A percentile compares a stretch with the other conserved stretches of the same genome.
Conservation (phyloP, 1,284 basidiomycete species). For the Marasmius oreades region DNA sequence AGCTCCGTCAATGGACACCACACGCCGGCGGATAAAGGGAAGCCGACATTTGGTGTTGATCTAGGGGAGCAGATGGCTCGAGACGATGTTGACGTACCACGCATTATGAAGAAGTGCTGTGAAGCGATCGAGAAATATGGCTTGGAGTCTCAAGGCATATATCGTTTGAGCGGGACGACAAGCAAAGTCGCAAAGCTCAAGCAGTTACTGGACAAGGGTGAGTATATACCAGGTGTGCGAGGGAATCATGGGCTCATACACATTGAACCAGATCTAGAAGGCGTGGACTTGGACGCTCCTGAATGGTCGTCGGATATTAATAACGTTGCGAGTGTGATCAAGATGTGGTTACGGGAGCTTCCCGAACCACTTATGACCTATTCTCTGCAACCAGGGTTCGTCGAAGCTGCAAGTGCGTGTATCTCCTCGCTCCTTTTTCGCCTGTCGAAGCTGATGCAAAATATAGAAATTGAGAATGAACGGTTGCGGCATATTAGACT, state of each 20-base stretch:
- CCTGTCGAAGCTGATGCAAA: constrained; percentile 10
- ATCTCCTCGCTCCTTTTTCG: constrained; percentile 2
- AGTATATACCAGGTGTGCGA: constrained; percentile 22
- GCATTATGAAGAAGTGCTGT: constrained; percentile 87
- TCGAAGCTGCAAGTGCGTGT: constrained; percentile 89
- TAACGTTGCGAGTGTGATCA: constrained; percentile 90
- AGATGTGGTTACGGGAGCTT: constrained; percentile 95
- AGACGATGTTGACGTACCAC: constrained; percentile 88
- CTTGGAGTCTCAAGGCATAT: constrained; percentile 84
- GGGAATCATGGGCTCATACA: not conserved
- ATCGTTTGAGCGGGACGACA: constrained; percentile 89
- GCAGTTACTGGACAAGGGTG: constrained; percentile 83
- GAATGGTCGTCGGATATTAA: constrained; percentile 96
- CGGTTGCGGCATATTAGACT: constrained; percentile 90
- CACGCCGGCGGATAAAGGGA: constrained; percentile 55
- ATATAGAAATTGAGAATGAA: constrained; percentile 87
- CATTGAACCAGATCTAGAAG: constrained; percentile 68
- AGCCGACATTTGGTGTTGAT: constrained; percentile 87
- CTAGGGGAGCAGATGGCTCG: constrained; percentile 89
- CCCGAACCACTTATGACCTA: constrained; percentile 92
- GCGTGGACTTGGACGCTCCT: constrained; percentile 80
- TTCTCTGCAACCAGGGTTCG: constrained; percentile 84
- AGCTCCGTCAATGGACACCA: constrained; percentile 32
- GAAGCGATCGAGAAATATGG: constrained; percentile 91
- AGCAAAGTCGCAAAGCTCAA: constrained; percentile 86